phyloP scores from a whole-genome alignment of 345 rosid species.

The Salix arbutifolia region DNA sequence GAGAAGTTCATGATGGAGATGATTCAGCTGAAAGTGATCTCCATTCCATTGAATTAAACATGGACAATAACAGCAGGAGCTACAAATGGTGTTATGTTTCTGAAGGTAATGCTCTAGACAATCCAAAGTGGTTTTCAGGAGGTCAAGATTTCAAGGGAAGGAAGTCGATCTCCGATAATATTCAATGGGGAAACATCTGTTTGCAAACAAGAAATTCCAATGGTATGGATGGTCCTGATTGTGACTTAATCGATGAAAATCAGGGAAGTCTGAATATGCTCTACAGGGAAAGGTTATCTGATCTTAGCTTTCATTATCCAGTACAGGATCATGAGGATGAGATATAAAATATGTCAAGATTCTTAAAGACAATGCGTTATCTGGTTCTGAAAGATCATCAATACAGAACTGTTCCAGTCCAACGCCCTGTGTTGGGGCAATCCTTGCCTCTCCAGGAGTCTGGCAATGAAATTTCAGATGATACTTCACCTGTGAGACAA shows the following conservation, averaged over 20 bases:
- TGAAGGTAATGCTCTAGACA: constrained; percentile 34
- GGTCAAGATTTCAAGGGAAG: constrained; percentile 47
- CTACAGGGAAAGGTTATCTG: constrained; percentile 30
- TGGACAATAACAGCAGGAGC: constrained; percentile 62
- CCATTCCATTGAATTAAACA: constrained; percentile 85
- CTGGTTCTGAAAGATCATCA: constrained; percentile 25
- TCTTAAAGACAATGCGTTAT: constrained; percentile 58
- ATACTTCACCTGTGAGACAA: constrained; percentile 15
- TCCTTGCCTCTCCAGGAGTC: constrained; percentile 27
- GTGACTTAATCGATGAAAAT: constrained; percentile 25
- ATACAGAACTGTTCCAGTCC: constrained; percentile 35
- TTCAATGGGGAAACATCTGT: constrained; percentile 58
- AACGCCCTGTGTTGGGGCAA: constrained; percentile 24
- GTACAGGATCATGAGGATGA: constrained; percentile 37
- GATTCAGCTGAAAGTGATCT: constrained; percentile 77
- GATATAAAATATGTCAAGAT: constrained; percentile 39
- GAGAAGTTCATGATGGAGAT: constrained; percentile 43
- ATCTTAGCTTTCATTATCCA: constrained; percentile 29
- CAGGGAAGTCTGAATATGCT: constrained; percentile 34
- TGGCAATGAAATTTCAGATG: constrained; percentile 11
- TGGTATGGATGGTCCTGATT: constrained; percentile 17
- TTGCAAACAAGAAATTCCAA: constrained; percentile 33
- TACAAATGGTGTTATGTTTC: constrained; percentile 76
- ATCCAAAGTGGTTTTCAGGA: constrained; percentile 24
- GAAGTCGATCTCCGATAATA: constrained; percentile 48